Evolutionary conservation across 2,329 filamentous ascomycete species (phyloP).

Genomic region (Alternaria sp.): DNA sequence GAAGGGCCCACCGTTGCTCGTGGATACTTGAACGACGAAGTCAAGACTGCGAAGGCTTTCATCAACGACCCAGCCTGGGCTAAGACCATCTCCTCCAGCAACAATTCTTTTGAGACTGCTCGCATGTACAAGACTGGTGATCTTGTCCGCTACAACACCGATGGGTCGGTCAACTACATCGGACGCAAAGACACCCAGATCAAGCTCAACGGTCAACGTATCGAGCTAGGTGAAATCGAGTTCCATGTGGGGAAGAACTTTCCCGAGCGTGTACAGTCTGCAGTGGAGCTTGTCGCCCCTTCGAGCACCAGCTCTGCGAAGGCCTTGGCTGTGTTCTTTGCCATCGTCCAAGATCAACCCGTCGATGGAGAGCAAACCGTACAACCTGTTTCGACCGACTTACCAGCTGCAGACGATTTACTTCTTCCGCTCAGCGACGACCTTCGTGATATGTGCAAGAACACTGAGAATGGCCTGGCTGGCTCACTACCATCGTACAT

Average conservation of each 20-base stretch:
- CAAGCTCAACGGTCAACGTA: conserved; percentile 42
- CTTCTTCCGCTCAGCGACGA: conserved; percentile 39
- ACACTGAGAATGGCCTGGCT: conserved; percentile 40
- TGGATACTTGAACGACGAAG: conserved; percentile 34
- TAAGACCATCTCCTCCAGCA: conserved; percentile 9
- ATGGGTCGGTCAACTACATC: conserved; percentile 39
- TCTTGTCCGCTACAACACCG: conserved; percentile 29
- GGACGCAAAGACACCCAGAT: conserved; percentile 43
- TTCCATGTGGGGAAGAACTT: conserved; percentile 46
- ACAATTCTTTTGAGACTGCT: conserved; percentile 22
- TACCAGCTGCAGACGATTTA: conserved; percentile 37
- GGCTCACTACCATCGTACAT: conserved; percentile 45
- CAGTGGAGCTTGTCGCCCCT: conserved; percentile 45
- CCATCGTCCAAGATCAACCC: conserved; percentile 23
- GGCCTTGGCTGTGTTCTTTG: conserved; percentile 45
- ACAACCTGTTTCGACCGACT: conserved; percentile 28
- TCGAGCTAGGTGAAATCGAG: conserved; percentile 43
- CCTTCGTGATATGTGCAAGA: conserved; percentile 39
- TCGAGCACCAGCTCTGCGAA: conserved; percentile 39
- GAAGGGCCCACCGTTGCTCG: conserved; percentile 60
- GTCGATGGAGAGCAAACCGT: conserved; percentile 10
- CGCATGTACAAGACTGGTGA: conserved; percentile 36
- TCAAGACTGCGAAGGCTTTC: conserved; percentile 40
- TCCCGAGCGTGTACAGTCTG: conserved; percentile 41
- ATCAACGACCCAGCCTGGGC: conserved; percentile 41